Base-by-base conservation (phyloP, 768 basidiomycete species). In the Suillus tomentosus region DNA sequence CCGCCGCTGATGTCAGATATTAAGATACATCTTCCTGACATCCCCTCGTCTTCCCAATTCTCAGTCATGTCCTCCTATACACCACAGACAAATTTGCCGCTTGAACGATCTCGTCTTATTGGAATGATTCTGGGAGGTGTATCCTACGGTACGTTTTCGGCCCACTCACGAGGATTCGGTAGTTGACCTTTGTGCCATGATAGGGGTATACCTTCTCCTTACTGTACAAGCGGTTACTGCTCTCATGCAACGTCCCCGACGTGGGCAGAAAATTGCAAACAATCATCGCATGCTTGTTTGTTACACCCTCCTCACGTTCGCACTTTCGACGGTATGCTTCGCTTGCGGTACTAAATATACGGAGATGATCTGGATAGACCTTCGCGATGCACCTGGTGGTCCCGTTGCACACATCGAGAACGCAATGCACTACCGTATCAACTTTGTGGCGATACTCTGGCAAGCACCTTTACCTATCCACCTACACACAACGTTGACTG, bases 351-450 rank as follows among this genome's bases (percentile, higher is more conserved):
- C 19, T 13, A 54, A 36, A 34, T 54, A n/a, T 13, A 54, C 53
- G 53, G 53, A 54, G 31, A 54, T 54, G 34, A 54, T 54, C 7
- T 54, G 53, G 53, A 36, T 54, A 36, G 53, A 54, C 53, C 53
- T 54, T 36, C 53, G 53, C 19, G 11, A 34, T 34, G 10, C 34
- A 31, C 53, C 53, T n/a, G 53, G 53, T 7, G 53, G 53, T n/a
- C 53, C 53, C 3, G 6, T 13, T 9, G 34, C 11, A 3, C 17
- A 13, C 11, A 54, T 54, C 19, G 1, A n/a, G 31, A 36, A 54
- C 19, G 11, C 1, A 54, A 36, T 36, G 53, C 10, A 54, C 7
- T 54, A 54, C 11, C 53, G 19, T n/a, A 34, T 54, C 53, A 54
- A 54, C 6, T 34, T 27, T 24, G 0, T 59, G 43, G 39, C 43